Conservation (phyloP, 371 early-diverging fungal species). For the Mucor irregularis region DNA sequence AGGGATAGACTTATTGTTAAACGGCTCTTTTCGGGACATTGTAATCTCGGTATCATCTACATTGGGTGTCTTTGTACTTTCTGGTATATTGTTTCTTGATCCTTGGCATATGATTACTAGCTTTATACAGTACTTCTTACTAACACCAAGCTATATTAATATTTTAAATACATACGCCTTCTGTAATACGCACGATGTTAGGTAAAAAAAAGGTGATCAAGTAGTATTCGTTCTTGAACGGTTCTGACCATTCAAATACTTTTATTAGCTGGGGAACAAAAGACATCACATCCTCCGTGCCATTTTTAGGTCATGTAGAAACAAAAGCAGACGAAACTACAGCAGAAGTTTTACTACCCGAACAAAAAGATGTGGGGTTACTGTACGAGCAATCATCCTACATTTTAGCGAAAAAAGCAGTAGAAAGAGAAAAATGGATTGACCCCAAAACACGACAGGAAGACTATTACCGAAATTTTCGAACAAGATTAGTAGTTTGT, state of each 20-base stretch:
- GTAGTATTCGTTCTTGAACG: no score
- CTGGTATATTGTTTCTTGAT: slow-evolving; percentile 78
- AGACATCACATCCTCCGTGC: slow-evolving; percentile 63
- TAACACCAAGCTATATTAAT: slow-evolving; percentile 84
- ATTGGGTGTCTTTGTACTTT: slow-evolving; percentile 79
- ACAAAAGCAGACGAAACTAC: slow-evolving; percentile 38
- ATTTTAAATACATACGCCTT: slow-evolving; percentile 93
- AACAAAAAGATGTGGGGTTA: slow-evolving; percentile 64
- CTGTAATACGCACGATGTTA: slow-evolving; percentile 91
- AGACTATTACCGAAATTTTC: slow-evolving; percentile 83
- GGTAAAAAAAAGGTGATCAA: no score
- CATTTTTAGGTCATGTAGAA: slow-evolving; percentile 52
- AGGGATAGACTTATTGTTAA: slow-evolving; percentile 19
- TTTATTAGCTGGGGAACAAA: slow-evolving; percentile 97
- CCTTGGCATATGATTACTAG: slow-evolving; percentile 96
- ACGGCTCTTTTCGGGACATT: slow-evolving; percentile 77
- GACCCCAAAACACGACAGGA: slow-evolving; percentile 77
- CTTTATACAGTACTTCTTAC: slow-evolving; percentile 81
- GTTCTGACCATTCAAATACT: no score
- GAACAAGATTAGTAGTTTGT: slow-evolving; percentile 76
- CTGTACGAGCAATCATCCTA: slow-evolving; percentile 68
- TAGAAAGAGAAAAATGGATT: slow-evolving; percentile 26
- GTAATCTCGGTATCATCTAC: slow-evolving; percentile 81
- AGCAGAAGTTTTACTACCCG: slow-evolving; percentile 62
- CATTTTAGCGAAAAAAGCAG: slow-evolving; percentile 33